These are phyloP conservation scores for Talaromyces sp. DNA, from an alignment of 2,329 filamentous ascomycete species.

Conservation along the genomic window DNA sequence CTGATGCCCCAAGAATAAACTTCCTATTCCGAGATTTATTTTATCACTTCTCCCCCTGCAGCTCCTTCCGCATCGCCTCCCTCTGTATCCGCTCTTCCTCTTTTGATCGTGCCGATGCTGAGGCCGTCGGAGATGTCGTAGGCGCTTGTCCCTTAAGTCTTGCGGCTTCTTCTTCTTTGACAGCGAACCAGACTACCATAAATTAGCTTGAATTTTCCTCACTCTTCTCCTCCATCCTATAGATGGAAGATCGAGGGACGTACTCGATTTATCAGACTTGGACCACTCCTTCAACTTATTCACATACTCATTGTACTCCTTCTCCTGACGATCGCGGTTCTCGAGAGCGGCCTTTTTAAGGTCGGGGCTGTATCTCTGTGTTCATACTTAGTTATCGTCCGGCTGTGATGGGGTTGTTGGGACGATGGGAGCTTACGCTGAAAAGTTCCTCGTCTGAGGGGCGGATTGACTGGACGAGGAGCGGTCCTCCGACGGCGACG, in stretches of 20 bases:
- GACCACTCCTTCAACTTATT: slow-evolving; percentile 79
- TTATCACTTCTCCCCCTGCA: slow-evolving; percentile 34
- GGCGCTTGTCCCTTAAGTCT: slow-evolving; percentile 27
- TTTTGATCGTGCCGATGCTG: slow-evolving; percentile 25
- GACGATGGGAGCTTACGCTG: slow-evolving; percentile 45
- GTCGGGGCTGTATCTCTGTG: slow-evolving; percentile 82
- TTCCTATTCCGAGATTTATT: not conserved
- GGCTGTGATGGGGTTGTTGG: not conserved
- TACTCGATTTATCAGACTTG: slow-evolving; percentile 89
- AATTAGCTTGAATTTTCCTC: not conserved
- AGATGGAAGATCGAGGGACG: slow-evolving; percentile 17
- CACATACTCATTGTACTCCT: slow-evolving; percentile 90
- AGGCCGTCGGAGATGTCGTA: slow-evolving; percentile 13
- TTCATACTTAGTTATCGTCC: not conserved
- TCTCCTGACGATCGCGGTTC: slow-evolving; percentile 67
- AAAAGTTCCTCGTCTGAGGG: slow-evolving; percentile 92
- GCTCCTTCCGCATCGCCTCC: slow-evolving; percentile 41
- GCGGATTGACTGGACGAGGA: slow-evolving; percentile 66
- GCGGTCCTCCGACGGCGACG: slow-evolving; percentile 79
- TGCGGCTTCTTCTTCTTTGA: slow-evolving; percentile 37
- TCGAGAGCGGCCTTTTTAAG: slow-evolving; percentile 87
- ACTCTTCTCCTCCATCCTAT: too few relatives aligned
- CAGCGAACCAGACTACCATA: slow-evolving; percentile 39
- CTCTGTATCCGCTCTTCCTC: slow-evolving; percentile 34
- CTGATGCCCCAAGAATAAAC: not conserved